Evolutionary conservation across 352 stramenopile genomes (phyloP), one percentile per base, ranked within the genome.

Genomic region (Phytophthora tubulina): DNA sequence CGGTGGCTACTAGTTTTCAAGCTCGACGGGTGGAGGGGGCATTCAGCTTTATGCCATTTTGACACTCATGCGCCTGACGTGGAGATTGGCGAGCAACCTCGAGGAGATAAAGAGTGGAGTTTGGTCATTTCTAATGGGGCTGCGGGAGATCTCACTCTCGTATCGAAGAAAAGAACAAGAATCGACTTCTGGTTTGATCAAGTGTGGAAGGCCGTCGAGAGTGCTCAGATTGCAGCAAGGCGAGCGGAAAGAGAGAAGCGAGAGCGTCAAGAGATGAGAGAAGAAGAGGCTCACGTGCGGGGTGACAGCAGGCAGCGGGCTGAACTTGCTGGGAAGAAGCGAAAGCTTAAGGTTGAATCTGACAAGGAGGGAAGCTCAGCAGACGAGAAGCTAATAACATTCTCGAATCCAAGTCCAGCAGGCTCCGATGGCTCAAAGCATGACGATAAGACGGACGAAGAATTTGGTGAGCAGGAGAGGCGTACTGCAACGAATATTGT

Each of bases 161-260:
- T 85, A 56, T 81, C 80, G 3, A 81, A 78, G 48, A 82, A 81
- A 41, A 60, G 81, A 49, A 78, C 76, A 30, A 77, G 81, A 63
- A 81, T 89, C 36, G 81, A 89, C 32, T 89, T 81, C 53, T 89
- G 79, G 81, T 89, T 77, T 70, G 81, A 89, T 70, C 76, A 86
- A 74, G 72, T 89, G 32, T 83, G 66, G 35, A 85, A 84, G 44
- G 55, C 62, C 30, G 57, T 86, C 30, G 72, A 81, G 45, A 70
- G 39, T 52, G 70, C 68, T 49, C 45, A 63, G 30, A 35, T 60
- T 58, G 41, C n/a, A 42, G 45, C 50, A 35, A 61, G 38, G 52
- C 55, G 67, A 56, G 38, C 17, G n/a, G 66, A 66, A 49, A 64
- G 59, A 39, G 72, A 78, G 41, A 63, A 58, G 55, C 70, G n/a